Evolutionary conservation across 768 basidiomycete genomes (phyloP), one percentile per base, ranked within the genome.

Genomic region (Leccinellum rugosiceps): DNA sequence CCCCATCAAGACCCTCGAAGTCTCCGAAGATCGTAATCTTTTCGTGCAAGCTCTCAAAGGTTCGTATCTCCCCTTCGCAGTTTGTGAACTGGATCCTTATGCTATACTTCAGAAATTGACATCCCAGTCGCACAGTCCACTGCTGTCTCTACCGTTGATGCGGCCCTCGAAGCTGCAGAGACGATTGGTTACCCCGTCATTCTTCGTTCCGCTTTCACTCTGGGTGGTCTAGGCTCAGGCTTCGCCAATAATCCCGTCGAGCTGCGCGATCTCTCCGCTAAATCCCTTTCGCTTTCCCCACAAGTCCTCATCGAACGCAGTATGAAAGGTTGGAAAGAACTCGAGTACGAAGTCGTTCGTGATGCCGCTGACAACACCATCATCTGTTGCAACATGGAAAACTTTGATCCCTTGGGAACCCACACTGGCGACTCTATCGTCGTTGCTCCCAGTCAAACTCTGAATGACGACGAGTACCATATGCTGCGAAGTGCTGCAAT

Each of bases 341-440:
- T 98, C 61, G 97, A 99, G 76, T 99, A 98, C 65, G 97, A 99
- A 72, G 97, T 99, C 60, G 97, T 98, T 67, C 90, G 97, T 53
- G 97, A 99, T 71, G 94, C 83, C 63, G 96, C 96, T 51, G 97
- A 99, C 75, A 97, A 98, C 78, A 98, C 95, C 26, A 99, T 99
- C 74, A 98, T 98, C 66, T 98, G 95, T 77, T 98, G 96, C 76
- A 95, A 95, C 75, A 96, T 96, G 93, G 93, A 98, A 77, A 98
- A 99, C 77, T 99, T 99, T 63, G 97, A 99, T 69, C 97, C 97
- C 35, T 88, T 98, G 58, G 97, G 97, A 62, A 98, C 93, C 23
- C 97, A 99, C 73, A 99, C 97, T 19, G 97, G 97, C 64, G 97
- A 98, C 73, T 98, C 97, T 13, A 99, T 99, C 70, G 97, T 99